Evolutionary conservation across 139 green algal species (phyloP).

Genomic region (Auxenochlorella pyrenoidosa): DNA sequence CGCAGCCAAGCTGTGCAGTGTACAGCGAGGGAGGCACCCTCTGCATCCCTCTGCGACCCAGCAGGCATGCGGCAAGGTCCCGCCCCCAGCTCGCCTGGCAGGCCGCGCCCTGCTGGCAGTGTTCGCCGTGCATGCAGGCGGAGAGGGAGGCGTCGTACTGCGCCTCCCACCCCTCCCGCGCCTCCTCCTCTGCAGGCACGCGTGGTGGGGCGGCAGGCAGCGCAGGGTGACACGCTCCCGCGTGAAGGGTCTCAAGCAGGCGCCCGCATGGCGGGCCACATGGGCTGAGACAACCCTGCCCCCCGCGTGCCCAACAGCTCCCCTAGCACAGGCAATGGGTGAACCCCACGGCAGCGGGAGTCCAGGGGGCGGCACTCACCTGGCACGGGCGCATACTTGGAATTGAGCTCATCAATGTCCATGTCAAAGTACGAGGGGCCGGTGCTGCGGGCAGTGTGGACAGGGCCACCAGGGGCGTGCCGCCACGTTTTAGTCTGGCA

Average conservation of each 20-base stretch:
- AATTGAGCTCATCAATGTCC: conserved; percentile 76
- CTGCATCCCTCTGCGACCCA: too few species aligned
- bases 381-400: conserved; percentile 64
- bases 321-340: too few species aligned
- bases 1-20: too few species aligned
- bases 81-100: conserved; percentile 58
- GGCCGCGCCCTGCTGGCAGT: conserved; percentile 59
- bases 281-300: too few species aligned
- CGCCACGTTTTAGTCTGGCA: too few species aligned
- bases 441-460: neutral
- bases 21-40: neutral
- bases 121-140: conserved; percentile 76
- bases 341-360: too few species aligned
- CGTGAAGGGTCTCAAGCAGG: too few species aligned
- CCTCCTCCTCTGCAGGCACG: conserved; percentile 46
- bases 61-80: neutral
- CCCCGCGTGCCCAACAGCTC: too few species aligned
- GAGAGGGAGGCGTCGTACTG: conserved; percentile 56
- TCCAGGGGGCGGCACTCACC: too few species aligned
- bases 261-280: too few species aligned
- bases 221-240: neutral
- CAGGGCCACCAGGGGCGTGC: too few species aligned
- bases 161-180: conserved; percentile 66
- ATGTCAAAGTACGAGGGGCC: conserved; percentile 83
- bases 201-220: neutral